Percentiles rank a stretch among this genome's conserved stretches.
Evolutionary conservation across 73 alveolate species (phyloP).

Genomic region (Paramecium biaurelia): DNA sequence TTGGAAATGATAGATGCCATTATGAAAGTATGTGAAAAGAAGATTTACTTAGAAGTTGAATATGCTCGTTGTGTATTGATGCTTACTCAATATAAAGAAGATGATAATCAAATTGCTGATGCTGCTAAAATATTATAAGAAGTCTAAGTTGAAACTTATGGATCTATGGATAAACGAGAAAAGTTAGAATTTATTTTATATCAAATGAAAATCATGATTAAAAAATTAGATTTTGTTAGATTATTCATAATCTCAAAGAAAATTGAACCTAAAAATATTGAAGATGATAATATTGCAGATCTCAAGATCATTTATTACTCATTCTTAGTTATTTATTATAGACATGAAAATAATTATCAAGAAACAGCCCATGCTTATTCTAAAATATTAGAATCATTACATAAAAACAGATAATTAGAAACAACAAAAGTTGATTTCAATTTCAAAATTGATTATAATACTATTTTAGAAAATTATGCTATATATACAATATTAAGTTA

Average conservation of each 20-base stretch:
- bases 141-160: constrained; percentile 94
- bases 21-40: constrained; percentile 82
- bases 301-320: constrained; percentile 78
- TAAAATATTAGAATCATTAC: constrained; percentile 68
- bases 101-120: constrained; percentile 82
- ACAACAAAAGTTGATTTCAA: constrained; percentile 35
- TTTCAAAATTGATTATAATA: constrained; percentile 58
- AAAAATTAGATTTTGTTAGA: constrained; percentile 84
- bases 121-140: constrained; percentile 90
- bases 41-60: constrained; percentile 87
- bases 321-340: constrained; percentile 81
- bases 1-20: constrained; percentile 69
- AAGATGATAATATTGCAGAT: constrained; percentile 82
- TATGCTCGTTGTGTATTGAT: constrained; percentile 78
- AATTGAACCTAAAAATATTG: constrained; percentile 78
- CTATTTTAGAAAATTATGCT: constrained; percentile 69
- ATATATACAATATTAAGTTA: constrained; percentile 69
- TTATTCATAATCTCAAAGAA: constrained; percentile 82
- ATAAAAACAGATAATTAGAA: constrained; percentile 47
- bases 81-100: constrained; percentile 78
- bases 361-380: constrained; percentile 85
- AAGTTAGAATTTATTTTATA: constrained; percentile 89
- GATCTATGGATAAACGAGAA: constrained; percentile 89
- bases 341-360: constrained; percentile 81
- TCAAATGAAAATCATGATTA: constrained; percentile 84